phyloP scores from a whole-genome alignment of 192 early-diverging fungal genomes.

The Coemansia sp. region DNA sequence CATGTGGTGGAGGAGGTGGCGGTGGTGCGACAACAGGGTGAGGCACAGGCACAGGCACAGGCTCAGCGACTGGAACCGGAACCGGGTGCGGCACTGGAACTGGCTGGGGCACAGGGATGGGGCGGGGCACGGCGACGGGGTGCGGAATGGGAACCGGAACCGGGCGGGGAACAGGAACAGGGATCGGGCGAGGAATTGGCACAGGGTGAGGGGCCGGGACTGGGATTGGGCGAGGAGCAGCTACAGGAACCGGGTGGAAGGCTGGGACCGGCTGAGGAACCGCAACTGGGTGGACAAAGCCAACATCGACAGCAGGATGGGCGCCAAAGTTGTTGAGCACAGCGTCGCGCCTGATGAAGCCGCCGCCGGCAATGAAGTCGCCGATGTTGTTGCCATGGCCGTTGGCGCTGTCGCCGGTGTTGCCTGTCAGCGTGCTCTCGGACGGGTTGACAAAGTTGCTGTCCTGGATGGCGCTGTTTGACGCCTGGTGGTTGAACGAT shows the following conservation, averaged over 20 bases:
- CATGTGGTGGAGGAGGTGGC: conserved; percentile 11
- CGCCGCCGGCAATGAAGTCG: conserved; percentile 9
- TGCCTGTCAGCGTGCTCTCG: conserved; percentile 24
- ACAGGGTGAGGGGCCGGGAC: conserved; percentile 2
- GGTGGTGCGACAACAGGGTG: conserved; percentile 1
- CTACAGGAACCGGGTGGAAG: not conserved
- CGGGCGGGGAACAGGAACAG: conserved; percentile 1
- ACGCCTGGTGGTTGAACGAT: conserved; percentile 23
- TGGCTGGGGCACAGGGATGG: conserved; percentile 2
- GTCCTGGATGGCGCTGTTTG: conserved; percentile 33
- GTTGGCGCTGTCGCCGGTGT: conserved; percentile 40
- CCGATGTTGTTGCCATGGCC: conserved; percentile 42
- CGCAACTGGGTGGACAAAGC: not conserved
- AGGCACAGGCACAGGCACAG: conserved; percentile 10
- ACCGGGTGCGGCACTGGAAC: conserved; percentile 5
- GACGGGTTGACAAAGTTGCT: conserved; percentile 46
- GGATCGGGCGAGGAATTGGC: not conserved
- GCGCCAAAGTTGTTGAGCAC: conserved; percentile 40
- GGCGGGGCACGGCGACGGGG: conserved; percentile 19
- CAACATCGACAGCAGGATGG: conserved; percentile 9
- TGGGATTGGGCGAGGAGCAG: not conserved
- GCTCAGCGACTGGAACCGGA: conserved; percentile 19
- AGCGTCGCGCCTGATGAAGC: conserved; percentile 27
- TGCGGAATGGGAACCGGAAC: conserved; percentile 15
- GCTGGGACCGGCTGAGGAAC: not conserved